Evolutionary conservation across 179 eudicot species (phyloP).

Genomic region (Camellia oleifera): DNA sequence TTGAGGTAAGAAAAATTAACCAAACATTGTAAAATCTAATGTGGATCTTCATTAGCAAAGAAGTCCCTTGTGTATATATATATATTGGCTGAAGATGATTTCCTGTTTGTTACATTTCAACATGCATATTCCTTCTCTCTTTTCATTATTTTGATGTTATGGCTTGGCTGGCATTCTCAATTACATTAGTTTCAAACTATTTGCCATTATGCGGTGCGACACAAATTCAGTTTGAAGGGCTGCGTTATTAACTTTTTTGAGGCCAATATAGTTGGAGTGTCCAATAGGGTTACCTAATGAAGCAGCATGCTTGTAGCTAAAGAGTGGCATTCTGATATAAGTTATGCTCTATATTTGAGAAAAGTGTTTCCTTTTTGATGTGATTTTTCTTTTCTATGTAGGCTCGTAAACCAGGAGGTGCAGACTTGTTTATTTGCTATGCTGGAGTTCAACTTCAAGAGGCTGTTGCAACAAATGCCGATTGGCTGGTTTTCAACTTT

Average conservation of each 20-base stretch:
- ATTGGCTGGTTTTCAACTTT: slow-evolving; percentile 86
- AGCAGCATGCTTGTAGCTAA: not conserved
- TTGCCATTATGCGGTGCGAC: not conserved
- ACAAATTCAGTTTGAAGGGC: not conserved
- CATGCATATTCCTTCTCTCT: not conserved
- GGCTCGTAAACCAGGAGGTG: slow-evolving; percentile 97
- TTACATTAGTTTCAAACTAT: not conserved
- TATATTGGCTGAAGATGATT: not conserved
- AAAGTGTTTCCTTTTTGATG: not conserved
- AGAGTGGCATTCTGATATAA: not conserved
- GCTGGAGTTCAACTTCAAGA: slow-evolving; percentile 87
- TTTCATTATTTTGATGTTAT: not conserved
- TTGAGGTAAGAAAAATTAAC: slow-evolving; percentile 58
- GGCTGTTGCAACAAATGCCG: slow-evolving; percentile 85
- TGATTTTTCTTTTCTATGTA: slow-evolving; percentile 23
- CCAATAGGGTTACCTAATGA: not conserved
- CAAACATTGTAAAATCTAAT: too few species aligned
- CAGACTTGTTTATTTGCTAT: slow-evolving; percentile 89
- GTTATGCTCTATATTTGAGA: not conserved
- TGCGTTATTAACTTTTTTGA: not conserved
- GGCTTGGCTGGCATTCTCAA: not conserved
- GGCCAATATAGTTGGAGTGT: too few species aligned
- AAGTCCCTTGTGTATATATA: not conserved
- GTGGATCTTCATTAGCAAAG: not conserved
- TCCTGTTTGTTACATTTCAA: not conserved